A percentile compares a stretch with the other conserved stretches of the same genome.
Conservation (phyloP, 345 rosid species). For the Trapa incisa region DNA sequence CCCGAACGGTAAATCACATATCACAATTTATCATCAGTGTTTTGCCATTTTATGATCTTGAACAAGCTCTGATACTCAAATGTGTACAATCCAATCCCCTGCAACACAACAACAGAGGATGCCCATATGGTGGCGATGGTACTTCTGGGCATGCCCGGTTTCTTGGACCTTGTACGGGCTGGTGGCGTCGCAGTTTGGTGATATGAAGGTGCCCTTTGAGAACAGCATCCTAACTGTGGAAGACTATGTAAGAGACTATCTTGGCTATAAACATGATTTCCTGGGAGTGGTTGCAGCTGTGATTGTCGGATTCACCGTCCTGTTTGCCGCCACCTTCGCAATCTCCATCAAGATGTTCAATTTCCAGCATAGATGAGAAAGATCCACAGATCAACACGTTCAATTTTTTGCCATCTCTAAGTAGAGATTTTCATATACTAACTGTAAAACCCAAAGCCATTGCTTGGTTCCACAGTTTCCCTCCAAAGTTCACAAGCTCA, state of each 20-base stretch:
- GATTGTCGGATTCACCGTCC: conserved; percentile 15
- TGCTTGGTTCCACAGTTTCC: no score
- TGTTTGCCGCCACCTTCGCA: conserved; percentile 24
- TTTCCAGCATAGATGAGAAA: conserved; percentile 24
- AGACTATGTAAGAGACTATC: conserved; percentile 15
- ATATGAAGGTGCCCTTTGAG: conserved; percentile 16
- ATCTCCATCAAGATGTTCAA: conserved; percentile 23
- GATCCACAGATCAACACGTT: no score
- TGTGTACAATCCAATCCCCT: conserved; percentile 6
- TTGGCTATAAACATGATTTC: conserved; percentile 22
- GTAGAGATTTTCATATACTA: no score
- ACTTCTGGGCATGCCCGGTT: conserved; percentile 33
- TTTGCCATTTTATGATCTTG: no score
- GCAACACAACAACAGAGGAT: conserved; percentile 23
- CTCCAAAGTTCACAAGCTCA: background rate
- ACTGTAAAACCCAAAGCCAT: no score
- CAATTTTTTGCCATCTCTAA: no score
- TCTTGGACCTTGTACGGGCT: conserved; percentile 44
- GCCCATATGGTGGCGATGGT: conserved; percentile 51
- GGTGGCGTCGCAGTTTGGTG: conserved; percentile 33
- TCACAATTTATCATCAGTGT: background rate
- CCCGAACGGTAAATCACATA: conserved; percentile 22
- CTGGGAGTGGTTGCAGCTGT: conserved; percentile 23
- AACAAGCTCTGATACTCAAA: background rate
- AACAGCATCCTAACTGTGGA: conserved; percentile 13